These are phyloP conservation scores for Ilyonectria sp. DNA, from an alignment of 2,329 filamentous ascomycete genomes.

Conservation along the genomic window DNA sequence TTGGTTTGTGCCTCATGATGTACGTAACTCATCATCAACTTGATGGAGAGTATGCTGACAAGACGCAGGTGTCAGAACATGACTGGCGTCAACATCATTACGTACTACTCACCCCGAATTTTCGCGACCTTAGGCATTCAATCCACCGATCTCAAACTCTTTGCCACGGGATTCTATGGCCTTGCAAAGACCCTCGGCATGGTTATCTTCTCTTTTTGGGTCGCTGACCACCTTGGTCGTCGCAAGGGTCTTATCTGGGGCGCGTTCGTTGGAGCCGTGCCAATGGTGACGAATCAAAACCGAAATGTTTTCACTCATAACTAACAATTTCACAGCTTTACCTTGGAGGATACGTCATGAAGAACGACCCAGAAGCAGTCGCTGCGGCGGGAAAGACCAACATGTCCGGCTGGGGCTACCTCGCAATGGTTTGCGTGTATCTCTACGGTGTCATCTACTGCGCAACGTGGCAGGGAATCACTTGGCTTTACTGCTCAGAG, in stretches of 20 bases:
- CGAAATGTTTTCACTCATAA: no score
- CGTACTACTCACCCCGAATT: conserved; percentile 64
- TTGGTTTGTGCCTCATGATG: conserved; percentile 66
- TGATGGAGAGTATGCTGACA: background rate
- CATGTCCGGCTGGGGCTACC: conserved; percentile 53
- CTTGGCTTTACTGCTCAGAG: conserved; percentile 60
- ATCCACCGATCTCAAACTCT: conserved; percentile 50
- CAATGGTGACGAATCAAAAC: conserved; percentile 43
- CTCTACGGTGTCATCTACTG: conserved; percentile 55
- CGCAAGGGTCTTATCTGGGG: conserved; percentile 60
- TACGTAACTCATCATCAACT: background rate
- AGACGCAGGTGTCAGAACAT: conserved; percentile 41
- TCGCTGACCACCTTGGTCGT: conserved; percentile 64
- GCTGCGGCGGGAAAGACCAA: conserved; percentile 62
- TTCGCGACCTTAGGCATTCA: conserved; percentile 52
- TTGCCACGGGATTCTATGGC: conserved; percentile 56
- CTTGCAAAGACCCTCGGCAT: conserved; percentile 51
- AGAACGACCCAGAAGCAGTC: conserved; percentile 48
- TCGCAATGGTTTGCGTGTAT: conserved; percentile 58
- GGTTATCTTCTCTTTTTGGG: conserved; percentile 55
- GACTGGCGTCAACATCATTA: conserved; percentile 68
- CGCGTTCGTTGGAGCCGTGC: conserved; percentile 51
- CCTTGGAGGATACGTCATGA: conserved; percentile 53
- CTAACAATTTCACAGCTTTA: conserved; percentile 41
- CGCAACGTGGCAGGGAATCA: conserved; percentile 56